Base-by-base conservation (phyloP, 73 alveolate species). In the Paramecium caudatum region DNA sequence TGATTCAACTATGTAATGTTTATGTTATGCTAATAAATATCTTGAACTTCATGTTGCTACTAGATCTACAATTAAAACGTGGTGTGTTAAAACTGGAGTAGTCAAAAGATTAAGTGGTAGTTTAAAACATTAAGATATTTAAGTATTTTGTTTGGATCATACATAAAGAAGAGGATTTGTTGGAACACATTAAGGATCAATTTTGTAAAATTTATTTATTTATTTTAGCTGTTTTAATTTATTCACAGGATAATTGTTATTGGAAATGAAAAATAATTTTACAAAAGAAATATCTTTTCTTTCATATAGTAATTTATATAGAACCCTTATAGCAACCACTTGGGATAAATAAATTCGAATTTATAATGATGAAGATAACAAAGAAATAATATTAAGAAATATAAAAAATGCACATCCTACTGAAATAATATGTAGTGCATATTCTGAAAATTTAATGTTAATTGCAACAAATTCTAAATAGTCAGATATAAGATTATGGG, bases 261-360 rank as follows among this genome's bases (percentile, higher is more conserved):
- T 17, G 34, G 84, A 68, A 68, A 34, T 68, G 47, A 68, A 68
- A 68, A 37, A 68, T 55, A 55, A 55, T 32, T 68, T 68, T 34
- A 12, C 61, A 4, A 68, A 68, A 37, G 84, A 68, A 30, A 37
- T 68, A 7, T 68, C 84, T 16, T 43, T 32, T 68, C 32, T 68
- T n/a, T 32, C 61, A 1, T 68, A 68, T 68, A 68, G 84, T 25
- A 17, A 68, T 48, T 27, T 21, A 15, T 55, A 55, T 17, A 61
- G 55, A 3, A 25, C 69, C 12, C 37, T 83, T 50, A 83, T 83
- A 32, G 80, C 86, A 13, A 49, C 86, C 3, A 46, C 74, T 32
- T 83, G 92, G 92, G 92, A 83, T 36, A 19, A 83, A 83, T 55
- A 46, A 32, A 45, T 83, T 13, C 36, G 82, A 61, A 65, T 83